Base-by-base conservation (phyloP, 768 basidiomycete genomes). In the Cubamyces sp. region DNA sequence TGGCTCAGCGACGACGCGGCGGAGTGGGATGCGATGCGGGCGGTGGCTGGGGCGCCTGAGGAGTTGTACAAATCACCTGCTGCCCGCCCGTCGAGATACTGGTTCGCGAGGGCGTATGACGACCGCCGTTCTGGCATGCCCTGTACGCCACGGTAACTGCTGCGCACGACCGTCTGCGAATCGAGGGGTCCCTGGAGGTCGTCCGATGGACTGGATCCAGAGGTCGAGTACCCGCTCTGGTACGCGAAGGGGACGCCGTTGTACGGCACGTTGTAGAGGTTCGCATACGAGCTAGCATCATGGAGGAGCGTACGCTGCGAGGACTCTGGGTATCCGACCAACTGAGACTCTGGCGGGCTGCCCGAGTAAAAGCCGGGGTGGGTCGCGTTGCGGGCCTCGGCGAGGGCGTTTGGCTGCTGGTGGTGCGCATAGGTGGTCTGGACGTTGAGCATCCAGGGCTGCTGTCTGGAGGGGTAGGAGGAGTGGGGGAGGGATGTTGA, bases 281-380 rank as follows among this genome's bases (percentile, higher is more conserved):
- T 39, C 18, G 57, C 53, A 54, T 68, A 71, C 14, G 71, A 66
- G 14, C 28, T 30, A 30, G 62, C 57, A 41, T 67, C 67, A 11
- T 66, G 64, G 40, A 73, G 68, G 40, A 66, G 69, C 16, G 73
- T 74, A 64, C 73, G 66, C 70, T 74, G 73, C 5, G 73, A 74
- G 21, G 71, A 72, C 66, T 74, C 73, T 18, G 73, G 73, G 61
- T 72, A 74, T 15, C 68, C 70, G 19, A 71, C 69, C 48, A 60
- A 28, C 54, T 68, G 66, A 25, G 66, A 37, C 42, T 64, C 66
- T 14, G 65, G 54, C 61, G 66, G 69, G 47, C 61, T 65, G 43
- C 51, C 61, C 41, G 63, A 23, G 54, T 60, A 64, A 57, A 64
- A 64, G 16, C 43, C 30, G 5, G 64, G 54, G 54, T 66, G 64